Evolutionary conservation across 345 rosid species (phyloP).

Genomic region (Psidium friedrichsthalianum): DNA sequence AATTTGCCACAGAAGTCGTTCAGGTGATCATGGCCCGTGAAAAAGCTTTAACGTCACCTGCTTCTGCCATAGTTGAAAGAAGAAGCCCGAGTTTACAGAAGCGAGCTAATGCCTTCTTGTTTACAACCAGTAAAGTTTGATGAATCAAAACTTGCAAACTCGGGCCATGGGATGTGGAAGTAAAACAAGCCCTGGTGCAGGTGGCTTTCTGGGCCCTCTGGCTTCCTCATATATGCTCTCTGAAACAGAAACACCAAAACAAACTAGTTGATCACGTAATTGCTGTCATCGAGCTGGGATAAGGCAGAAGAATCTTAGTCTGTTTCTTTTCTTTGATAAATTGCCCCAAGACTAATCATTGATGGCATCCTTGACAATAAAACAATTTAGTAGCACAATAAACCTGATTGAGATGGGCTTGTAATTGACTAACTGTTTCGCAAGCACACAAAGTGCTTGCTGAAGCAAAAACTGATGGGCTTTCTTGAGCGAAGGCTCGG

Average conservation of each 20-base stretch:
- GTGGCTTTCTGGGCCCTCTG: slow-evolving; percentile 38
- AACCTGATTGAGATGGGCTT: background rate
- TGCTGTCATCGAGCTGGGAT: background rate
- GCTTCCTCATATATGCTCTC: slow-evolving; percentile 52
- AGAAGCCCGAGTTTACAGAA: slow-evolving; percentile 80
- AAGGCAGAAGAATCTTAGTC: background rate
- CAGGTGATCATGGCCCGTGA: slow-evolving; percentile 79
- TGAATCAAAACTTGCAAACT: slow-evolving; percentile 42
- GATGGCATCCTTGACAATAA: background rate
- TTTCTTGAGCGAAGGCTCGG: background rate
- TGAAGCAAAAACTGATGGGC: background rate
- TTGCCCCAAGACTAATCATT: background rate
- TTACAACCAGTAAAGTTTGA: slow-evolving; percentile 56
- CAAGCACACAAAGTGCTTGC: background rate
- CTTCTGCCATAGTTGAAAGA: slow-evolving; percentile 58
- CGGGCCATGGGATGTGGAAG: slow-evolving; percentile 93
- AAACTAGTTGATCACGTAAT: background rate
- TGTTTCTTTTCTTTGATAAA: background rate
- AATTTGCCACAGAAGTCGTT: slow-evolving; percentile 72
- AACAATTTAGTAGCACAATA: background rate
- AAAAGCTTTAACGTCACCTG: slow-evolving; percentile 82
- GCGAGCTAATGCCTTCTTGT: slow-evolving; percentile 65
- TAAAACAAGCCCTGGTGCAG: slow-evolving; percentile 87
- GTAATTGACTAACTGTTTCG: background rate
- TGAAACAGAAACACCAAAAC: slow-evolving; percentile 10